phyloP scores from a whole-genome alignment of 2,329 filamentous ascomycete genomes.

The Nemania diffusa region DNA sequence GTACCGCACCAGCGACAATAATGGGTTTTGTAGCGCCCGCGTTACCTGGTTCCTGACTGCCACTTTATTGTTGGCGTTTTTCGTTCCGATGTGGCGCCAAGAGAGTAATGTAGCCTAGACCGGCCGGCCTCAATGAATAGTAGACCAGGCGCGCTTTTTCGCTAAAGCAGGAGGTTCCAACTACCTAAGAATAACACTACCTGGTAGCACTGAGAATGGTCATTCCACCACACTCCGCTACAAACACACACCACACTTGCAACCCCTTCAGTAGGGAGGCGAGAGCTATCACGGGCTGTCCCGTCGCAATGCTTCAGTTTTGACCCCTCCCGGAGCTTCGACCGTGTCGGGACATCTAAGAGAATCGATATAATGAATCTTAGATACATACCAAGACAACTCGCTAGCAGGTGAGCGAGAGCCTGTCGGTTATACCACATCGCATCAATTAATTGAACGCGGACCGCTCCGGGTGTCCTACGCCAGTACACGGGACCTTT shows the following conservation, averaged over 20 bases:
- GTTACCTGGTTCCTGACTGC: not conserved
- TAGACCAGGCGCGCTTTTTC: slow-evolving; percentile 16
- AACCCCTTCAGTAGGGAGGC: not conserved
- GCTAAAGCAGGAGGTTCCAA: slow-evolving; percentile 14
- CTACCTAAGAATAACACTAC: not conserved
- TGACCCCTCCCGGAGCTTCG: slow-evolving; percentile 12
- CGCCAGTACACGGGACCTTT: slow-evolving; percentile 17
- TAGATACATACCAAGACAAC: not conserved
- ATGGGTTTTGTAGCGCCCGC: slow-evolving; percentile 14
- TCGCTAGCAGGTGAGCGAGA: not conserved
- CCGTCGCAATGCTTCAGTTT: slow-evolving; percentile 4
- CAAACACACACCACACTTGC: not conserved
- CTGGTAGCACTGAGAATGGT: not conserved
- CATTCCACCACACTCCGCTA: slow-evolving; percentile 7
- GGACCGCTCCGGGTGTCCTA: slow-evolving; percentile 6
- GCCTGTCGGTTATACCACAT: slow-evolving; percentile 22
- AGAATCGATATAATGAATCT: slow-evolving; percentile 17
- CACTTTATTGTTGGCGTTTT: slow-evolving; percentile 23
- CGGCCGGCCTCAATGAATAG: not conserved
- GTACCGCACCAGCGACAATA: slow-evolving; percentile 9
- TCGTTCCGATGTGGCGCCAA: slow-evolving; percentile 21
- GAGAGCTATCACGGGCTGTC: slow-evolving; percentile 14
- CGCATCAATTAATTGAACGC: slow-evolving; percentile 8
- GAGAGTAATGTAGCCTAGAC: slow-evolving; percentile 18
- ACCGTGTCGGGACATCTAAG: slow-evolving; percentile 21